These are phyloP conservation scores for Petasospora fabianii DNA, from an alignment of 1,139 yeast species.

Conservation along the genomic window DNA sequence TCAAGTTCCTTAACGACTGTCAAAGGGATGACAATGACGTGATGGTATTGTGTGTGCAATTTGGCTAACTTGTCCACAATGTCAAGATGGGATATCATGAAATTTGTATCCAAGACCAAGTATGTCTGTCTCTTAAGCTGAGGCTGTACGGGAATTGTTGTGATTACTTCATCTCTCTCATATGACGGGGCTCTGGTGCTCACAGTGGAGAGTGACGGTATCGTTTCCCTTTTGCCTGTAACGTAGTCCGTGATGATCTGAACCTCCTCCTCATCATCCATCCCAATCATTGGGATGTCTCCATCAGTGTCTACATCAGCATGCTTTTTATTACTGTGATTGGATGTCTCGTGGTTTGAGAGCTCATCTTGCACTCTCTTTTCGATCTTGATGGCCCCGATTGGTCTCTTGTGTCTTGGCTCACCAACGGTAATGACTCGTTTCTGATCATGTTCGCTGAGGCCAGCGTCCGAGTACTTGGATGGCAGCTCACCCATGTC, in stretches of 20 bases:
- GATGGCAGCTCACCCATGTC: constrained; percentile 39
- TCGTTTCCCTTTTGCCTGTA: constrained; percentile 24
- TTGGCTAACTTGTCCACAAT: constrained; percentile 48
- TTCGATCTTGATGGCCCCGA: constrained; percentile 34
- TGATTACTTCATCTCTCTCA: constrained; percentile 8
- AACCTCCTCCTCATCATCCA: constrained; percentile 46
- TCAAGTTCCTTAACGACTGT: constrained; percentile 75
- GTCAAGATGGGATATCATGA: constrained; percentile 60
- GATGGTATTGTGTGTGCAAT: constrained; percentile 39
- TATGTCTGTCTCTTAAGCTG: constrained; percentile 25
- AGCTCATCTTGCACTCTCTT: constrained; percentile 35
- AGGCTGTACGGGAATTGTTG: constrained; percentile 24
- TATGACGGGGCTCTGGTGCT: too few species aligned
- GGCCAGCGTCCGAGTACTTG: constrained; percentile 42
- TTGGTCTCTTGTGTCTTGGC: constrained; percentile 30
- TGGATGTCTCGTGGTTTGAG: neutral
- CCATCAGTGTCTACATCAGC: constrained; percentile 29
- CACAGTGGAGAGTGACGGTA: too few species aligned
- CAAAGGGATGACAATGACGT: constrained; percentile 60
- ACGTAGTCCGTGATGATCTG: constrained; percentile 43
- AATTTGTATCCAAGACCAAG: constrained; percentile 75
- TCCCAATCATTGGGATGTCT: constrained; percentile 50
- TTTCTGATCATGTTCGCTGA: constrained; percentile 32
- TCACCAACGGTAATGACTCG: constrained; percentile 36
- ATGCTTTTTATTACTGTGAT: neutral